Evolutionary conservation across 495 filamentous ascomycete species (phyloP), one percentile per base, ranked within the genome.

Genomic region (Penicillium egyptiacum): DNA sequence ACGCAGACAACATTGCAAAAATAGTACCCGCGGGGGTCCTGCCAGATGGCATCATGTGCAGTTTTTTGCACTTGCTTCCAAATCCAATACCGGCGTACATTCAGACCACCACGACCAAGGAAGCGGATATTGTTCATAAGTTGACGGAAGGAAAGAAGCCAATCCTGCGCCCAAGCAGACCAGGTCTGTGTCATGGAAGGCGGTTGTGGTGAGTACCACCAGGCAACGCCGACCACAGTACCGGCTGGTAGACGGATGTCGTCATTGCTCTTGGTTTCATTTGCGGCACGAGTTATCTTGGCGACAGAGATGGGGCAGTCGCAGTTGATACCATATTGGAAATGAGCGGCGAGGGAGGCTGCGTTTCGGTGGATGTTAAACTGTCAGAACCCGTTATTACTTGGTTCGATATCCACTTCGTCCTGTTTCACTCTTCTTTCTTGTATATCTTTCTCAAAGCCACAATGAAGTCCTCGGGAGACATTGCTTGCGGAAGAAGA

Each of bases 1-100:
- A 88, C 86, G 3, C 83, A 83, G 54, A 89, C 77, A 49, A 88
- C 83, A 65, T 87, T 89, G 57, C 85, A 83, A 58, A 88, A 89
- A 58, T 88, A 88, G 63, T 89, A 89, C 0, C 86, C 86, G 0
- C 67, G 64, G 4, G 77, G 69, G 41, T 73, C 64, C 11, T 53
- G 63, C 71, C 76, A 79, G 14, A 75, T 54, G 7, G 56, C 47
- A 0, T 70, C 63, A 39, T 79, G 69, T 4, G 78, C 68, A 11
- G 70, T 60, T 37, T 70, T 61, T 62, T 80, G 79, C 7, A 71
- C 56, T 12, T 69, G 55, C 40, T 79, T 81, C 66, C 77, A 80
- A 56, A 86, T 82, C 64, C 75, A 81, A 68, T 88, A 89, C 23
- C 86, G 82, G 65, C 70, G 56, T 14, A 83, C 75, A 61, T 84